Conservation (phyloP, 179 eudicot species). For the Monotropa hypopitys region DNA sequence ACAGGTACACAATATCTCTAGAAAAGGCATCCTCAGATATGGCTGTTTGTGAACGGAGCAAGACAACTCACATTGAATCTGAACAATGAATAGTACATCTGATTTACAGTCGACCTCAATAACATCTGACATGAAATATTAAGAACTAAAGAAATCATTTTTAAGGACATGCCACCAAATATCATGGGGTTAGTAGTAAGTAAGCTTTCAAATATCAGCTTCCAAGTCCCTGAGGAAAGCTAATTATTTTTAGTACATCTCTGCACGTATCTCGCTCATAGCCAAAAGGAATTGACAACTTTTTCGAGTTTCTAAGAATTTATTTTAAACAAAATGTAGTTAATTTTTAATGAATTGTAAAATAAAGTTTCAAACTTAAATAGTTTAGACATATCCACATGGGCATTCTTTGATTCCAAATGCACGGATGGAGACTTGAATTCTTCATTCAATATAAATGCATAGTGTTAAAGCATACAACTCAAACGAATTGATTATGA, state of each 20-base stretch:
- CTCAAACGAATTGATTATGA: no score
- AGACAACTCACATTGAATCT: background rate
- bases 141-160: background rate
- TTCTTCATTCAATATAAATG: no score
- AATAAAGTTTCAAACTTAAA: no score
- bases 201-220: background rate
- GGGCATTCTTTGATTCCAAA: no score
- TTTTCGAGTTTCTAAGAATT: background rate
- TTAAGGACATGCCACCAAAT: background rate
- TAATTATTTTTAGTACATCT: background rate
- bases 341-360: no score
- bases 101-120: background rate
- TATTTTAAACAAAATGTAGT: background rate
- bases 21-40: slow-evolving; percentile 1
- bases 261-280: background rate
- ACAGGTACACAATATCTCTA: background rate
- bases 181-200: background rate
- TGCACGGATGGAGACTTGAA: no score
- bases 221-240: background rate
- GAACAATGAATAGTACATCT: background rate
- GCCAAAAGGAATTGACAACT: background rate
- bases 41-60: slow-evolving; percentile 6
- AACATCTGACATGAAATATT: background rate
- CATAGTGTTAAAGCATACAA: no score
- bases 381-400: no score